Base-by-base conservation (phyloP, 306 rosid species). In the Lagenaria siceraria region DNA sequence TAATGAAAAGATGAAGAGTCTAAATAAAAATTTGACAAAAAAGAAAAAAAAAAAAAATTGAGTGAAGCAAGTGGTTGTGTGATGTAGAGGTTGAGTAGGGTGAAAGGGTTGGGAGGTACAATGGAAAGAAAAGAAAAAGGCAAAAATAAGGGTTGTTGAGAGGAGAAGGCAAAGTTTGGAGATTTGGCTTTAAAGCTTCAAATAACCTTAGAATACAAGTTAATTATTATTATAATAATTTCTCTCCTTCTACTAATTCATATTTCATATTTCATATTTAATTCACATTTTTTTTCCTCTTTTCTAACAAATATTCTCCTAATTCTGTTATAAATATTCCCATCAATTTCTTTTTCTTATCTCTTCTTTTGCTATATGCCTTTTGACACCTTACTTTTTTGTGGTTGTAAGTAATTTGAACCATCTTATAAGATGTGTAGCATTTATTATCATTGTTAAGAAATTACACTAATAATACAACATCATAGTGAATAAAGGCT, bases 111-210 rank as follows among this genome's bases (percentile, higher is more conserved):
- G 59, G 21, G 56, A 71, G 75, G 21, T 69, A 22, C 3, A 69
- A 42, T 42, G 11, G 73, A 65, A 65, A 62, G 17, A 65, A 36
- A 35, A 69, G 11, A 43, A 69, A 12, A 69, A 9, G 8, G 9
- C 21, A 51, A 72, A n/a, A 71, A 43, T 22, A 14, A 14, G 19
- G 46, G 59, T 49, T 49, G 77, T 72, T 72, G 77, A 72, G 38
- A 72, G 43, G 60, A 72, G 38, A 72, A 36, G 60, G 8, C 24
- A 48, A 71, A 48, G 42, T 27, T 46, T 46, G 42, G 40, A 71
- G 59, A 49, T 52, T 31, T 72, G 43, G 61, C 46, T 72, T 72
- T 72, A 9, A 72, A 72, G 77, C 62, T 49, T 51, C 18, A 73
- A 72, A 72, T 51, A 27, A 51, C 11, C 77, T 72, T 72, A 4